Base-by-base conservation (phyloP, 805 yeast genomes). In the Yarrowia sp. region DNA sequence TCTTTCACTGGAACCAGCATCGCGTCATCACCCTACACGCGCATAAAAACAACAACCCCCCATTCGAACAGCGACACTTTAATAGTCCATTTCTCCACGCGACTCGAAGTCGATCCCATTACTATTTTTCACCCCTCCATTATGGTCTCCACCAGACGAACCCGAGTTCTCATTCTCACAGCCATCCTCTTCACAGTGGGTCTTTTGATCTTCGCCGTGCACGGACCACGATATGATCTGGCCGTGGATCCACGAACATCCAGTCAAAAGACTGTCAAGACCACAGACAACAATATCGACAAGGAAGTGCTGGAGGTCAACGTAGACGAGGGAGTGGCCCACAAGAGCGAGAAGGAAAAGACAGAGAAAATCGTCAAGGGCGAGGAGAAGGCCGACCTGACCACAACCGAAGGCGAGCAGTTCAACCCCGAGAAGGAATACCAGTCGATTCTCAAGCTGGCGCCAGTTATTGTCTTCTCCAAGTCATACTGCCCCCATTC, bases 401-500 rank as follows among this genome's bases (percentile, higher is more conserved):
- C 74, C 9, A 70, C 69, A 28, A 67, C 66, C 5, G 67, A 66
- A 28, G 76, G 75, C 14, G 68, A 69, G 26, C 68, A 67, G 19
- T 85, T 83, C 67, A 82, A 82, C 70, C 80, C 87, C 4, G 82
- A 79, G 38, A 78, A 75, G 66, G 89, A 81, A 71, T 84, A 85
- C 67, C 75, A 81, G 44, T 81, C 80, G 62, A 88, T 89, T 35
- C 72, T 92, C 33, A 41, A 32, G 33, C 35, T 51, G 28, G 56
- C 70, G 8, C 73, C 75, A 16, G 76, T 78, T 19, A 76, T 78
- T 38, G 74, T 78, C 9, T 83, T 86, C 79, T 81, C 85, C 17
- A 83, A 83, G 68, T 77, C 84, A 0, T 78, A 76, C 71, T 75
- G 77, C 77, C 98, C 97, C 32, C 90, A 80, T 75, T 89, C 96